phyloP scores from a whole-genome alignment of 2,329 filamentous ascomycete species.

The Allantophomopsis lycopodina region DNA sequence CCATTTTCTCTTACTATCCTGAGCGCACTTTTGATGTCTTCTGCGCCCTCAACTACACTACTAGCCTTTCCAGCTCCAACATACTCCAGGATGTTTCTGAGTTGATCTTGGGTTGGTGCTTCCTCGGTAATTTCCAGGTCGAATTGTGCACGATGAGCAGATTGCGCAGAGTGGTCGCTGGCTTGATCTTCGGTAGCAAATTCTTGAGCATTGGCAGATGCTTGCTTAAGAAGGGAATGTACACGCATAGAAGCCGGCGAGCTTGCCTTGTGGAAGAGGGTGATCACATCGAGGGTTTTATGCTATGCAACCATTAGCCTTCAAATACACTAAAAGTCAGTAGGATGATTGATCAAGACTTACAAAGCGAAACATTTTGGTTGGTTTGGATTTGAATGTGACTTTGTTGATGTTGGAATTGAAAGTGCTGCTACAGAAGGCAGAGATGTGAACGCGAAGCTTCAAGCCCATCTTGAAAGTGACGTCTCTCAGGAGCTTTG shows the following conservation, averaged over 20 bases:
- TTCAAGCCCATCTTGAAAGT: no score
- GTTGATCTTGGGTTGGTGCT: constrained; percentile 67
- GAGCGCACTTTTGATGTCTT: constrained; percentile 62
- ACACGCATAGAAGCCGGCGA: constrained; percentile 60
- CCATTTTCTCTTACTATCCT: constrained; percentile 60
- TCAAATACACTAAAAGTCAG: neutral
- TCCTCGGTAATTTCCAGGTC: constrained; percentile 75
- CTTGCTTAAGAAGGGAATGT: constrained; percentile 66
- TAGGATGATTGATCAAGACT: constrained; percentile 5
- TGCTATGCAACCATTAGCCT: constrained; percentile 29
- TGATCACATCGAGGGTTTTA: constrained; percentile 81
- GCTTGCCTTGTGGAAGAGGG: constrained; percentile 83
- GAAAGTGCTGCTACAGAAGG: neutral
- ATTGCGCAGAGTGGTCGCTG: constrained; percentile 48
- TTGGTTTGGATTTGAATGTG: neutral
- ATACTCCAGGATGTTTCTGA: constrained; percentile 75
- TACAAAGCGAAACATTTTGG: constrained; percentile 22
- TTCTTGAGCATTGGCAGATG: constrained; percentile 53
- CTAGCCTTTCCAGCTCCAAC: constrained; percentile 46
- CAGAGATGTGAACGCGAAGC: no score
- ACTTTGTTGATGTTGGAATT: constrained; percentile 3
- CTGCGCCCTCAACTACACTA: constrained; percentile 64
- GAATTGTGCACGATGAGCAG: constrained; percentile 50
- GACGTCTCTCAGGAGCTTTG: neutral
- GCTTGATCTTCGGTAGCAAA: constrained; percentile 64